Conservation (phyloP, 345 rosid species). For the Crucihimalaya himalaica region DNA sequence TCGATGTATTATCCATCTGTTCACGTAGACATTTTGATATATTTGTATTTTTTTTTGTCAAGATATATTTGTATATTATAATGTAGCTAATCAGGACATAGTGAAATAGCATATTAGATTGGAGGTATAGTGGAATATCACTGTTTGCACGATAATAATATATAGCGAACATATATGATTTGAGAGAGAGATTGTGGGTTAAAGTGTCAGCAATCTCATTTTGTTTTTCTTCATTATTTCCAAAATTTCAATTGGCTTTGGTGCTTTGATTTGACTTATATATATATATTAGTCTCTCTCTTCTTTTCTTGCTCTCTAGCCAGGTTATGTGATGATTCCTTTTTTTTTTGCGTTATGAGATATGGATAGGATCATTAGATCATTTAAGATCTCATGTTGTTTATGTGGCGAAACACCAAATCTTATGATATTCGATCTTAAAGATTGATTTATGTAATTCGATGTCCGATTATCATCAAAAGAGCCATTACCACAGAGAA, state of each 20-base stretch:
- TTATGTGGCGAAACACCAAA: constrained; percentile 3
- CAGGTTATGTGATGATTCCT: constrained; percentile 23
- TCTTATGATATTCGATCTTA: constrained; percentile 1
- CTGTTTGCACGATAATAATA: constrained; percentile 34
- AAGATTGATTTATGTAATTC: not conserved
- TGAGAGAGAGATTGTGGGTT: constrained; percentile 33
- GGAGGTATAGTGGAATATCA: constrained; percentile 38
- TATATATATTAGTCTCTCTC: not conserved
- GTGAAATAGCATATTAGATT: constrained; percentile 36
- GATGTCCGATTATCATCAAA: no score
- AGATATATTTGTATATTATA: not conserved
- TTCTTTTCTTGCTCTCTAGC: not conserved
- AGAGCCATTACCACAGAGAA: no score
- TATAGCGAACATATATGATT: constrained; percentile 28
- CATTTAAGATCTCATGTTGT: constrained; percentile 9
- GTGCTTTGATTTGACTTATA: constrained; percentile 26
- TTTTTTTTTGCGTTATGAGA: constrained; percentile 2
- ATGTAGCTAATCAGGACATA: not conserved
- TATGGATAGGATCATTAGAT: constrained; percentile 30
- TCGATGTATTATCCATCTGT: constrained; percentile 19
- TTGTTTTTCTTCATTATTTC: constrained; percentile 20
- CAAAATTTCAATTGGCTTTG: constrained; percentile 16
- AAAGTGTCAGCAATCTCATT: constrained; percentile 35
- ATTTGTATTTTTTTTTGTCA: no score
- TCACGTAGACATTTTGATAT: constrained; percentile 15